phyloP scores from a whole-genome alignment of 176 grass and related monocot species.

The Carex cristatella region DNA sequence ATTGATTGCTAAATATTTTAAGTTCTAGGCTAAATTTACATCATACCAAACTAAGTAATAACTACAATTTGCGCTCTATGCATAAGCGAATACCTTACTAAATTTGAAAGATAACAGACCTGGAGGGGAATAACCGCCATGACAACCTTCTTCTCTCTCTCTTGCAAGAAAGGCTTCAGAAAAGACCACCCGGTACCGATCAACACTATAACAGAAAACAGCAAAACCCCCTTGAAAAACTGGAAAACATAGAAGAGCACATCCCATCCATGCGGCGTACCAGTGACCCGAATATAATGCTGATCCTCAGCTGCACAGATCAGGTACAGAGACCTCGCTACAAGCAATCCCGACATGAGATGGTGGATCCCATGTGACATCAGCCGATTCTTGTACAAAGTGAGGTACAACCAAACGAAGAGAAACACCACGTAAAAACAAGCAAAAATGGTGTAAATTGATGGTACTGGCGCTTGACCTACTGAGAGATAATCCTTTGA shows the following conservation, averaged over 20 bases:
- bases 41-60: not conserved
- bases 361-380: slow-evolving; percentile 67
- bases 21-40: not conserved
- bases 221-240: slow-evolving; percentile 67
- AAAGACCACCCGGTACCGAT: slow-evolving; percentile 93
- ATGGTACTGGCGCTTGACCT: slow-evolving; percentile 62
- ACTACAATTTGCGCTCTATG: not conserved
- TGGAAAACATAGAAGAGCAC: slow-evolving; percentile 83
- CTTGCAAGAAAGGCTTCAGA: slow-evolving; percentile 84
- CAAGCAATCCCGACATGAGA: slow-evolving; percentile 72
- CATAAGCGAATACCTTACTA: not conserved
- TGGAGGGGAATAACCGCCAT: slow-evolving; percentile 93
- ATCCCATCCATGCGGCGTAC: slow-evolving; percentile 87
- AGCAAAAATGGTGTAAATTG: slow-evolving; percentile 65
- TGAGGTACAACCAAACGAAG: slow-evolving; percentile 55
- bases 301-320: slow-evolving; percentile 86
- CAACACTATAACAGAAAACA: slow-evolving; percentile 80
- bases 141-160: slow-evolving; percentile 89
- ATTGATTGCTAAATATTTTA: not conserved
- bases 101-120: slow-evolving; percentile 2
- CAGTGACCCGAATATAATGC: slow-evolving; percentile 75
- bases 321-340: slow-evolving; percentile 57
- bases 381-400: slow-evolving; percentile 42
- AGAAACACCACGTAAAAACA: slow-evolving; percentile 53
- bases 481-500: slow-evolving; percentile 77